Base-by-base conservation (phyloP, 2,329 filamentous ascomycete genomes). In the Cladosporium sp. region DNA sequence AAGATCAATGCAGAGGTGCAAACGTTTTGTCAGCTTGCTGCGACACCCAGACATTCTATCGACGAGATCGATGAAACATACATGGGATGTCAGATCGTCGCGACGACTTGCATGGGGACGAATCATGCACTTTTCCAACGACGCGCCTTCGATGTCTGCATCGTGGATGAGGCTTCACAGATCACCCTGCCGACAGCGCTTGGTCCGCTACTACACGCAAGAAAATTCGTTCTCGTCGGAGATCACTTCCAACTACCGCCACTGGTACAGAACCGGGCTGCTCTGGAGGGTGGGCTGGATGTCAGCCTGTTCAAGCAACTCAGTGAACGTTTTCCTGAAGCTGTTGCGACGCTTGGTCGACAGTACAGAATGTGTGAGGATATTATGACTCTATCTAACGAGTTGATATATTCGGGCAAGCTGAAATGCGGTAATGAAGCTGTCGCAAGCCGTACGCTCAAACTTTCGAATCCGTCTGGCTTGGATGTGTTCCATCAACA, bases 361-460 rank as follows among this genome's bases (percentile, higher is more conserved):
- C 94, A 99, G 72, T 99, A 99, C 71, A 90, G 94, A 61, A 99
- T 99, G 94, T 96, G 91, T 68, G 89, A 94, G 65, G 94, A 99
- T 62, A 89, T 99, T 61, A 97, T 97, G 93, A 83, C 88, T 2
- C 82, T 99, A 14, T 95, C 91, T 63, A 99, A 97, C 73, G 89
- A 84, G 1, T 82, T 99, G 58, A 97, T 99, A 67, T 99, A 99
- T 75, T 81, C 87, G n/a, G 93, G 92, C 4, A 84, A 87, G 37
- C 82, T 99, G 38, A 93, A 94, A 68, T 99, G 94, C 70, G 94
- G 94, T 22, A 96, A 87, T 4, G 81, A 88, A 49, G 80, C 83
- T 55, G 85, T 97, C 11, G 89, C 91, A 11, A 78, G 79, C 36
- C 84, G 84, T 38, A 87, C 84, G 47, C 80, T 97, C 2, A 70